A percentile compares a stretch with the other conserved stretches of the same genome.
phyloP scores from a whole-genome alignment of 495 filamentous ascomycete genomes.

The Trichoderma erinaceum region DNA sequence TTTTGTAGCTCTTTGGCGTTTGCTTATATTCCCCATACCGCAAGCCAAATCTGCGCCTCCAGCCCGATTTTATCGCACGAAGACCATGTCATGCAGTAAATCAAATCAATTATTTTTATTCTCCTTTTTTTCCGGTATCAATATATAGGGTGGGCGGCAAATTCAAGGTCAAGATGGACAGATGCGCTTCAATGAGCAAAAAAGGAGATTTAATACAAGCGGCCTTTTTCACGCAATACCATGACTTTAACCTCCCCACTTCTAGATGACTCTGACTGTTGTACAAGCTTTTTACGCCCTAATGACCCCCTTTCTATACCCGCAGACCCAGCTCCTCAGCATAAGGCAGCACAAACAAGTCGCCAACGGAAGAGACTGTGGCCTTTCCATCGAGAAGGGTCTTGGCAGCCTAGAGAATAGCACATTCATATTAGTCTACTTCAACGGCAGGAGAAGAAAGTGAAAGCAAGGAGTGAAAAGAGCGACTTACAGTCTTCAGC shows the following conservation, averaged over 20 bases:
- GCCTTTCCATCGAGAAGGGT: constrained; percentile 81
- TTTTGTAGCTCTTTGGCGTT: too few relatives aligned
- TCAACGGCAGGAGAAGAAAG: constrained; percentile 13
- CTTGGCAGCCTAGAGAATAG: constrained; percentile 63
- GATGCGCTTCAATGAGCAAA: background rate
- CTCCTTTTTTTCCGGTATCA: too few relatives aligned
- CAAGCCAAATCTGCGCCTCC: too few relatives aligned
- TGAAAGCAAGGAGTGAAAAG: constrained; percentile 14
- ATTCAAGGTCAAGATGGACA: background rate
- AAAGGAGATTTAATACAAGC: constrained; percentile 3
- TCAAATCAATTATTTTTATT: too few relatives aligned
- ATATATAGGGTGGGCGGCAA: background rate
- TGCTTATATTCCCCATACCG: too few relatives aligned
- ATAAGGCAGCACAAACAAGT: constrained; percentile 81
- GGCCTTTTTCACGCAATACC: constrained; percentile 10
- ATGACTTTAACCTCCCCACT: constrained; percentile 5
- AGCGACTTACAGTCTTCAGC: constrained; percentile 72
- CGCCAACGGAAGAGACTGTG: constrained; percentile 78
- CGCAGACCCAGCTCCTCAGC: constrained; percentile 90
- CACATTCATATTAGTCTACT: constrained; percentile 25
- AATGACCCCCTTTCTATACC: constrained; percentile 56
- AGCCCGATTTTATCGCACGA: too few relatives aligned
- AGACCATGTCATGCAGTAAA: too few relatives aligned
- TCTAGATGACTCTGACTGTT: constrained; percentile 17
- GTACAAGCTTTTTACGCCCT: constrained; percentile 12